These are phyloP conservation scores for Spizellomyces punctatus DNA, from an alignment of 192 early-diverging fungal genomes.

Conservation along the genomic window DNA sequence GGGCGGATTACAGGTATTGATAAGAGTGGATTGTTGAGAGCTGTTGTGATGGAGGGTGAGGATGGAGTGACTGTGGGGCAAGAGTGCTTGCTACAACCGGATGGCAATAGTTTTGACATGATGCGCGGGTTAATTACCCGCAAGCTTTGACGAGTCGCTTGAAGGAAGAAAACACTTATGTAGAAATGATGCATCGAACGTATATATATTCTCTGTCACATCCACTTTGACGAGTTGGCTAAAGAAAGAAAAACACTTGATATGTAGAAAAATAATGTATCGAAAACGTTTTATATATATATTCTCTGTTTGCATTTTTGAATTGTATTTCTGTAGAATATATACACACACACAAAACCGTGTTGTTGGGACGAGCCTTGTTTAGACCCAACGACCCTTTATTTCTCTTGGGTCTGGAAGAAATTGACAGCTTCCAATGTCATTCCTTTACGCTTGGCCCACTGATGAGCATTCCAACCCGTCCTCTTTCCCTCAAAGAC, in stretches of 20 bases:
- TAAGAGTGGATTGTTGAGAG: constrained; percentile 74
- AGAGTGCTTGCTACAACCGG: constrained; percentile 83
- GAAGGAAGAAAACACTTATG: too few relatives aligned
- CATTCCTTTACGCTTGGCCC: constrained; percentile 29
- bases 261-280: too few relatives aligned
- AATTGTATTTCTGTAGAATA: too few relatives aligned
- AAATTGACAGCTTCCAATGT: constrained; percentile 17
- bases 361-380: too few relatives aligned
- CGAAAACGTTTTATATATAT: too few relatives aligned
- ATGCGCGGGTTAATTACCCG: constrained; percentile 82
- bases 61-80: constrained; percentile 22
- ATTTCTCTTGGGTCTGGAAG: constrained; percentile 26
- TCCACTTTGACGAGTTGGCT: background rate
- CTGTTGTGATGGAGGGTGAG: constrained; percentile 53
- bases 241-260: too few relatives aligned
- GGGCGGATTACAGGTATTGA: constrained; percentile 81
- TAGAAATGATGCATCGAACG: too few relatives aligned
- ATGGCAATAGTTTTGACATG: constrained; percentile 99
- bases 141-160: constrained; percentile 40
- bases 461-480: constrained; percentile 12
- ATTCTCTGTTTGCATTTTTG: too few relatives aligned
- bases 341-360: too few relatives aligned
- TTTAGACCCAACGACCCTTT: background rate
- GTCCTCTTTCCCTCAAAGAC: constrained; percentile 24
- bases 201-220: too few relatives aligned